Percentiles rank a stretch among this genome's conserved stretches.
phyloP scores from a whole-genome alignment of 2,329 filamentous ascomycete species.

The Didymella lethalis region DNA sequence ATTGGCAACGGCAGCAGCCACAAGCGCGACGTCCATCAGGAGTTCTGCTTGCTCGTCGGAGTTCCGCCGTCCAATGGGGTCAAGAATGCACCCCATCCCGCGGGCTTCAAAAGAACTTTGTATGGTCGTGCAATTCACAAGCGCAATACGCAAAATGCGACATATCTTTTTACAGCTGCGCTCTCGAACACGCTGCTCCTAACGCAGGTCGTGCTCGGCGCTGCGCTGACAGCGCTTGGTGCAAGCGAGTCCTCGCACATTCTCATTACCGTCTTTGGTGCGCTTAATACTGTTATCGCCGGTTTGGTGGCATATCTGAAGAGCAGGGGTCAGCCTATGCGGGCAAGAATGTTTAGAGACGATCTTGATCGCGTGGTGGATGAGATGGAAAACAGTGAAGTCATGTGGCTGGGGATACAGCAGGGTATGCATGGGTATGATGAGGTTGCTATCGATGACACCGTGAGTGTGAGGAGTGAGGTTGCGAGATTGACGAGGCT shows the following conservation, averaged over 20 bases:
- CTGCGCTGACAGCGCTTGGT: conserved; percentile 51
- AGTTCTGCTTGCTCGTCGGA: conserved; percentile 52
- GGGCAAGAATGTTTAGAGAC: conserved; percentile 53
- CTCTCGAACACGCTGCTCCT: conserved; percentile 51
- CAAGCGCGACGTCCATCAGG: conserved; percentile 36
- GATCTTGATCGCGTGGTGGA: conserved; percentile 53
- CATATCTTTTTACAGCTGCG: conserved; percentile 49
- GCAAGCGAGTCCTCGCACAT: conserved; percentile 47
- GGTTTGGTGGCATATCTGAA: conserved; percentile 53
- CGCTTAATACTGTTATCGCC: conserved; percentile 53
- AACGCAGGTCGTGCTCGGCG: conserved; percentile 52
- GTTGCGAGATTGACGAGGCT: conserved; percentile 31
- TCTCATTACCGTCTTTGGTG: conserved; percentile 53
- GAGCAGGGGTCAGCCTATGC: conserved; percentile 51
- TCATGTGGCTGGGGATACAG: conserved; percentile 56
- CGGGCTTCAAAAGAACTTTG: conserved; percentile 42
- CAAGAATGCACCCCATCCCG: conserved; percentile 21
- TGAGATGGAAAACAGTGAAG: conserved; percentile 53
- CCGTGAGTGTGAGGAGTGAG: conserved; percentile 46
- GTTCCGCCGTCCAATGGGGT: conserved; percentile 44
- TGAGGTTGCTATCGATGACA: conserved; percentile 55
- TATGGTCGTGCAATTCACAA: conserved; percentile 48
- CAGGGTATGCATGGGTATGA: conserved; percentile 55
- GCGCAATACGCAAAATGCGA: conserved; percentile 42
- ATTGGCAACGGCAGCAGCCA: conserved; percentile 19